Percentiles rank a stretch among this genome's conserved stretches.
These are phyloP conservation scores for Solanum clarkiae DNA, from an alignment of 257 asterid species.

Conservation along the genomic window DNA sequence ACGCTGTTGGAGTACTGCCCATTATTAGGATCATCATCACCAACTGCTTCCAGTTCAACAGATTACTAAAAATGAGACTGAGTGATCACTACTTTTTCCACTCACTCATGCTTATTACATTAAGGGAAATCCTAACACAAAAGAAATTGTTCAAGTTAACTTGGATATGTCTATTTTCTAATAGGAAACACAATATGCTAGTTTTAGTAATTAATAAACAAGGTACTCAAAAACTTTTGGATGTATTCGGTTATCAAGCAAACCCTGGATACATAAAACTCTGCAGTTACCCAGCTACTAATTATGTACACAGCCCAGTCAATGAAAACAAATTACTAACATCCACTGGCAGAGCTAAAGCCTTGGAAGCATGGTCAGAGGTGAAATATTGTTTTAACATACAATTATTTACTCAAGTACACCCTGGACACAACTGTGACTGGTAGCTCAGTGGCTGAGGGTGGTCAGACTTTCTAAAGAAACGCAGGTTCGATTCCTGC, in stretches of 20 bases:
- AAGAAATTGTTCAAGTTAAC: background rate
- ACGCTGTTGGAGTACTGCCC: background rate
- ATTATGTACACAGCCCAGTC: background rate
- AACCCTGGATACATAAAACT: background rate
- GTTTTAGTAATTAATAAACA: background rate
- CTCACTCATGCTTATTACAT: background rate
- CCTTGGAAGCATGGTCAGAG: background rate
- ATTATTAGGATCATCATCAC: background rate
- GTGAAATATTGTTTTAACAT: background rate
- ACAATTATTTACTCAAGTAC: background rate
- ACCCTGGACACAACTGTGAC: background rate
- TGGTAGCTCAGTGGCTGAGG: background rate
- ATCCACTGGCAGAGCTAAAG: background rate
- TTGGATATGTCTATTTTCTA: background rate
- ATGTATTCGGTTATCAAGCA: background rate
- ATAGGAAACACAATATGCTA: background rate
- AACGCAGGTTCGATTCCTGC: background rate
- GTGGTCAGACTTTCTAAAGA: background rate
- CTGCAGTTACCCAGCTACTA: background rate
- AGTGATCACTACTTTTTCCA: background rate
- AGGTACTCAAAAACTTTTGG: background rate
- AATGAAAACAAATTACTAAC: background rate
- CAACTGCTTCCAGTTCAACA: background rate
- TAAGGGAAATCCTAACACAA: background rate
- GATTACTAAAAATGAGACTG: background rate